Conservation (phyloP, 257 asterid species). For the Jasminum sambac region DNA sequence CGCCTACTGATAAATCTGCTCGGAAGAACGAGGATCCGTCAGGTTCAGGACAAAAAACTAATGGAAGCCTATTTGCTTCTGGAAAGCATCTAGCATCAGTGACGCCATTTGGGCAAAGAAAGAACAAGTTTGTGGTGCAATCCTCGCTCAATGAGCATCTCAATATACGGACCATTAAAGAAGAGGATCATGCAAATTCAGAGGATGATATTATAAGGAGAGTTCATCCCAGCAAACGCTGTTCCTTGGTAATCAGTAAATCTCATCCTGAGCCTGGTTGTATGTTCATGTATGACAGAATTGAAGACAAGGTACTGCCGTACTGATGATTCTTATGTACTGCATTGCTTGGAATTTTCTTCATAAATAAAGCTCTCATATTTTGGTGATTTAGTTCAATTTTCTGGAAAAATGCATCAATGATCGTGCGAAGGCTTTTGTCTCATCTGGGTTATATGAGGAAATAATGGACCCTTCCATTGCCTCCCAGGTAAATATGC, state of each 20-base stretch:
- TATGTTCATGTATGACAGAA: slow-evolving; percentile 93
- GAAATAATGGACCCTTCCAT: slow-evolving; percentile 88
- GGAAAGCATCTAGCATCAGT: slow-evolving; percentile 58
- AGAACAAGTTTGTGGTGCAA: slow-evolving; percentile 78
- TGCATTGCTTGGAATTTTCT: slow-evolving; percentile 20
- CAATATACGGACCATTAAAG: slow-evolving; percentile 37
- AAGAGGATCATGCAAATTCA: slow-evolving; percentile 45
- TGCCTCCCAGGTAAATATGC: slow-evolving; percentile 78
- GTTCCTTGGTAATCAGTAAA: slow-evolving; percentile 51
- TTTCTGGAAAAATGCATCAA: slow-evolving; percentile 73
- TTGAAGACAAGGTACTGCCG: slow-evolving; percentile 86
- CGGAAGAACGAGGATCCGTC: slow-evolving; percentile 33
- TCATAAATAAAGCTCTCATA: slow-evolving; percentile 19
- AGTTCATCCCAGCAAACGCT: slow-evolving; percentile 59
- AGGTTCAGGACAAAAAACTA: slow-evolving; percentile 55
- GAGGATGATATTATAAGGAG: slow-evolving; percentile 85
- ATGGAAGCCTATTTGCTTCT: slow-evolving; percentile 53
- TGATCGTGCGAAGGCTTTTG: slow-evolving; percentile 45
- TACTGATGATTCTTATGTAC: slow-evolving; percentile 30
- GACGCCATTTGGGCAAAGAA: slow-evolving; percentile 91
- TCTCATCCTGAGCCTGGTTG: slow-evolving; percentile 79
- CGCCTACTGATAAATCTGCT: slow-evolving; percentile 52
- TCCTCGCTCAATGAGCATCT: slow-evolving; percentile 59
- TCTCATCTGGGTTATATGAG: slow-evolving; percentile 63
- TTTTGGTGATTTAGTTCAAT: slow-evolving; percentile 57